phyloP scores from a whole-genome alignment of 2,329 filamentous ascomycete species.

The Dothistroma pini region DNA sequence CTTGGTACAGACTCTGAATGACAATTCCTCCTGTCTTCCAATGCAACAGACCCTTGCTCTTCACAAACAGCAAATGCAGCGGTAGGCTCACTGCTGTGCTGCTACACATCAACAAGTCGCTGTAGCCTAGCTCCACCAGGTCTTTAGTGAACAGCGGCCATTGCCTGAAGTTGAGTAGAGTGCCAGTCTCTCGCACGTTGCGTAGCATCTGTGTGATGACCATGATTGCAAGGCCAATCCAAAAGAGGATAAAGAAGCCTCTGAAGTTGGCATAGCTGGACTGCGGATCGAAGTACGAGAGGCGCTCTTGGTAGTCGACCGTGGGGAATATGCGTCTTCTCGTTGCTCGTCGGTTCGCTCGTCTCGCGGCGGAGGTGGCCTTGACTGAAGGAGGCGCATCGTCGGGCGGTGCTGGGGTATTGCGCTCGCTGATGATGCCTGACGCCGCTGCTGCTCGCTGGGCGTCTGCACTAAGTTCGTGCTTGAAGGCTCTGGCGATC shows the following conservation, averaged over 20 bases:
- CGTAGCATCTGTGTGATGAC: conserved; percentile 89
- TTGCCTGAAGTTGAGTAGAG: conserved; percentile 77
- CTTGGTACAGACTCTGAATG: conserved; percentile 79
- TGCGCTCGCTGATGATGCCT: conserved; percentile 46
- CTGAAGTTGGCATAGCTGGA: conserved; percentile 93
- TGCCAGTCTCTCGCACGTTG: conserved; percentile 91
- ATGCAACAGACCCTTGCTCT: conserved; percentile 31
- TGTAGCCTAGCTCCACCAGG: conserved; percentile 78
- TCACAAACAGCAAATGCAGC: conserved; percentile 18
- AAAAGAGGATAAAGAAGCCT: conserved; percentile 97
- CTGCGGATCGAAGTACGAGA: conserved; percentile 91
- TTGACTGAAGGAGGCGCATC: conserved; percentile 93
- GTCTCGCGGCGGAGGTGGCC: conserved; percentile 78
- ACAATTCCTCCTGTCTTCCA: conserved; percentile 72
- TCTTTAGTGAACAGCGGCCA: conserved; percentile 87
- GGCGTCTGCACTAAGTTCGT: conserved; percentile 11
- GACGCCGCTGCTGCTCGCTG: conserved; percentile 13
- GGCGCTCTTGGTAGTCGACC: conserved; percentile 82
- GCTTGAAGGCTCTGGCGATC: conserved; percentile 19
- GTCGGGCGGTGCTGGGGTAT: conserved; percentile 69
- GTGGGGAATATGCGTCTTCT: conserved; percentile 86
- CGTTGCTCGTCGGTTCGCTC: conserved; percentile 60
- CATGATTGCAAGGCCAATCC: conserved; percentile 96
- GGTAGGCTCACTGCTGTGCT: conserved; percentile 17
- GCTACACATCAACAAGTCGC: conserved; percentile 70